A percentile compares a stretch with the other conserved stretches of the same genome.
Conservation (phyloP, 441 rosid species). For the Sinapis alba region DNA sequence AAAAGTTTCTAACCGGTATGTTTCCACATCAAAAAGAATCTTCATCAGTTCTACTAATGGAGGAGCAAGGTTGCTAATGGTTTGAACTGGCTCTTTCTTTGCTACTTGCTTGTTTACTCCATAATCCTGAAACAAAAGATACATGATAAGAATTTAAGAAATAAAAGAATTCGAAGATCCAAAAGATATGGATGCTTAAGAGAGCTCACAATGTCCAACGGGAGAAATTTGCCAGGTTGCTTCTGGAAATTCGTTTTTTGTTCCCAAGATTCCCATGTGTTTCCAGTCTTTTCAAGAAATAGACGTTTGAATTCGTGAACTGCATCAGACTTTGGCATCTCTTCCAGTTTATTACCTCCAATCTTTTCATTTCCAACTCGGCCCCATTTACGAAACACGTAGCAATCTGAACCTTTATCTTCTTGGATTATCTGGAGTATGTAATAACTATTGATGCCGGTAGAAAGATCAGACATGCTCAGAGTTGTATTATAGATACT, state of each 20-base stretch:
- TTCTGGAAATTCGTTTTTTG: conserved; percentile 73
- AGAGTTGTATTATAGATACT: conserved; percentile 91
- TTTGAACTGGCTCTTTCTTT: conserved; percentile 46
- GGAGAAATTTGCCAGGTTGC: conserved; percentile 87
- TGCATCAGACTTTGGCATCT: conserved; percentile 82
- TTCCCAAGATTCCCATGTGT: conserved; percentile 94
- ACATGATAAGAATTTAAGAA: not conserved
- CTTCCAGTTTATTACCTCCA: conserved; percentile 77
- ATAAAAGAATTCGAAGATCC: not conserved
- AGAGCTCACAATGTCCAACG: conserved; percentile 79
- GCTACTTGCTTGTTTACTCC: conserved; percentile 74
- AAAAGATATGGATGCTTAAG: conserved; percentile 11
- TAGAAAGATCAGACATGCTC: conserved; percentile 94
- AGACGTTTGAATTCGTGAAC: conserved; percentile 73
- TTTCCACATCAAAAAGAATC: conserved; percentile 91
- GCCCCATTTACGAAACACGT: conserved; percentile 95
- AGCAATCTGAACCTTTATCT: conserved; percentile 78
- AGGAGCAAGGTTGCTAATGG: conserved; percentile 66
- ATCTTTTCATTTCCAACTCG: conserved; percentile 88
- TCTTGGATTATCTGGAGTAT: conserved; percentile 94
- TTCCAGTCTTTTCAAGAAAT: conserved; percentile 93
- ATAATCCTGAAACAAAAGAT: conserved; percentile 64
- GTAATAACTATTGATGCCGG: conserved; percentile 92
- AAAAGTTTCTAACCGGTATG: conserved; percentile 62
- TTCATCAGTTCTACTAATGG: conserved; percentile 77